These are phyloP conservation scores for Mycena galericulata DNA, from an alignment of 768 basidiomycete species.

Conservation along the genomic window DNA sequence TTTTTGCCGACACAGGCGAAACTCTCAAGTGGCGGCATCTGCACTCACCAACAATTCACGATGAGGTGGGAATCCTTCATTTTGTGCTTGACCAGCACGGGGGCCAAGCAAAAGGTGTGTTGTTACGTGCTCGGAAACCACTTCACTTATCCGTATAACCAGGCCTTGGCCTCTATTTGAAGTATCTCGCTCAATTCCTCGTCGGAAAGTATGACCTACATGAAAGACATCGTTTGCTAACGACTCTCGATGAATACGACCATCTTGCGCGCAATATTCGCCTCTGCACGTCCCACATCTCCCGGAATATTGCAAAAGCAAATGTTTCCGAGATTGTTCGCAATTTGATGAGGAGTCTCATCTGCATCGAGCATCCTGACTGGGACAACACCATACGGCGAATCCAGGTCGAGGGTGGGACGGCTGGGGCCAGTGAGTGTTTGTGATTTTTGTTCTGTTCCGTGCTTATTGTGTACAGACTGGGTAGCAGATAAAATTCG, in stretches of 20 bases:
- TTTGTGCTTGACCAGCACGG: background rate
- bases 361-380: background rate
- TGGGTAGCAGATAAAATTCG: conserved; percentile 42
- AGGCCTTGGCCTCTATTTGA: background rate
- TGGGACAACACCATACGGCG: background rate
- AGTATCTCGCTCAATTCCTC: background rate
- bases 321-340: background rate
- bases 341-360: background rate
- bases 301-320: background rate
- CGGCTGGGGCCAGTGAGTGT: background rate
- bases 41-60: no score
- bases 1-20: no score
- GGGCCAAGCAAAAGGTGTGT: background rate
- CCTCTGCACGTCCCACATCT: background rate
- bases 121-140: background rate
- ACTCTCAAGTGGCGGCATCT: no score
- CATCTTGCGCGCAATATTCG: background rate
- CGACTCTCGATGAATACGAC: background rate
- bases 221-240: background rate
- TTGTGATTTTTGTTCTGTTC: background rate
- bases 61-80: no score
- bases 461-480: conserved; percentile 30
- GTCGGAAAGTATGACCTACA: background rate
- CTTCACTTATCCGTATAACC: background rate
- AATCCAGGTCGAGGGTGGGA: background rate